Percentiles rank a stretch among this genome's conserved stretches.
Evolutionary conservation across 192 early-diverging fungal species (phyloP).

Genomic region (Diversispora epigaea): DNA sequence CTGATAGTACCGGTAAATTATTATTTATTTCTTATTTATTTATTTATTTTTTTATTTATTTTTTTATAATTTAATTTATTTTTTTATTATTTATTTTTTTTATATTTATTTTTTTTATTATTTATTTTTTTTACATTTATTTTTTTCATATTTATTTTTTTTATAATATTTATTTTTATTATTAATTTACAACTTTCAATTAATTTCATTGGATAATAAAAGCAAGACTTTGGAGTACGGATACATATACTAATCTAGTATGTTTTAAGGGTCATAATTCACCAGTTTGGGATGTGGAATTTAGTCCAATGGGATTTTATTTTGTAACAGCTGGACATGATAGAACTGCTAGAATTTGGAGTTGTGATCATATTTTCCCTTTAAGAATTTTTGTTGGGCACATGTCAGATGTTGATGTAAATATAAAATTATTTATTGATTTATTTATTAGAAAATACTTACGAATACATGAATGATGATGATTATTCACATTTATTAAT

Average conservation of each 20-base stretch:
- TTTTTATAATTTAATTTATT: too few species aligned
- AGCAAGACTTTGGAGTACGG: conserved; percentile 95
- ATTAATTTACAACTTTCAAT: background rate
- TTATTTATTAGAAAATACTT: conserved; percentile 31
- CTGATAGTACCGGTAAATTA: conserved; percentile 80
- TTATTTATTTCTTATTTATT: background rate
- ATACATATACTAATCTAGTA: conserved; percentile 88
- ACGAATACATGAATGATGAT: conserved; percentile 52
- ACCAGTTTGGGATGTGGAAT: conserved; percentile 95
- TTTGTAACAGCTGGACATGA: conserved; percentile 97
- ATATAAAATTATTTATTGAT: conserved; percentile 6
- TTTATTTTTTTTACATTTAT: background rate
- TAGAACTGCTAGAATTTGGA: conserved; percentile 93
- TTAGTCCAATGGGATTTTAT: conserved; percentile 89
- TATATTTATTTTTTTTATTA: conserved; percentile 5
- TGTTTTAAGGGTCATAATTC: conserved; percentile 96
- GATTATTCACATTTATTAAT: too few species aligned
- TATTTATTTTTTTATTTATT: conserved; percentile 13
- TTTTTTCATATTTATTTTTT: background rate
- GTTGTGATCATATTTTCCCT: conserved; percentile 93
- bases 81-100: background rate
- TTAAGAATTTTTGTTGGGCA: conserved; percentile 98
- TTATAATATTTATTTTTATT: background rate
- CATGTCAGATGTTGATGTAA: conserved; percentile 93
- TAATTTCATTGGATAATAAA: conserved; percentile 15